phyloP scores from a whole-genome alignment of 495 filamentous ascomycete genomes.

The Bacidia gigantensis region DNA sequence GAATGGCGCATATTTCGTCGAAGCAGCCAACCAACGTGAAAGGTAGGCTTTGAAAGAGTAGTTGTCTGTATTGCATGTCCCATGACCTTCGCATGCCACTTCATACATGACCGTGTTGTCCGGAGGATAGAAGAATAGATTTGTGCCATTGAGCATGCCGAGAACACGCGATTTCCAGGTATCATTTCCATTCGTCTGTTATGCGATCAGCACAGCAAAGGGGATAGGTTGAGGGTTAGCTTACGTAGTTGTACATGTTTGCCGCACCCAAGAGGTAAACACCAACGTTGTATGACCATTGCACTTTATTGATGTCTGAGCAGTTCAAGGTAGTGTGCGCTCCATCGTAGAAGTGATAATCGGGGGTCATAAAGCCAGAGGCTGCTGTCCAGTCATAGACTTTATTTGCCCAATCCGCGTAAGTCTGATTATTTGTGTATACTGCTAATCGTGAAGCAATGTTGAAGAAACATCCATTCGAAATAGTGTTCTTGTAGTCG shows the following conservation, averaged over 20 bases:
- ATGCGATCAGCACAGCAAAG: not conserved
- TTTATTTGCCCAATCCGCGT: constrained; percentile 62
- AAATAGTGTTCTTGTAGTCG: constrained; percentile 69
- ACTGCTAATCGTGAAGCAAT: constrained; percentile 59
- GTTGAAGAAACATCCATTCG: constrained; percentile 72
- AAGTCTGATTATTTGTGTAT: constrained; percentile 67
- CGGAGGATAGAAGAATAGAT: constrained; percentile 42
- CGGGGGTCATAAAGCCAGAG: constrained; percentile 47
- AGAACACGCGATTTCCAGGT: constrained; percentile 47
- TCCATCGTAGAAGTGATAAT: constrained; percentile 54
- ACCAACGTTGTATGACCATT: constrained; percentile 56
- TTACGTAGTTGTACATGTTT: constrained; percentile 58
- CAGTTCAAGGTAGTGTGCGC: constrained; percentile 41
- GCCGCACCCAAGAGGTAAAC: constrained; percentile 51
- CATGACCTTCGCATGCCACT: constrained; percentile 43
- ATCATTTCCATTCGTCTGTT: constrained; percentile 25
- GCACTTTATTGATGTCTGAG: constrained; percentile 34
- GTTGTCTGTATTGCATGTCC: constrained; percentile 61
- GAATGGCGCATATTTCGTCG: constrained; percentile 59
- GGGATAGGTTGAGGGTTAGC: constrained; percentile 12
- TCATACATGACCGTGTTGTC: constrained; percentile 48
- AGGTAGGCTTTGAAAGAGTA: constrained; percentile 78
- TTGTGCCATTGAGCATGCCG: constrained; percentile 42
- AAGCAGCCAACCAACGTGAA: constrained; percentile 63
- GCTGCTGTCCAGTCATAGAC: constrained; percentile 56